Percentiles rank a stretch among this genome's conserved stretches.
Conservation (phyloP, 2,329 filamentous ascomycete genomes). For the Nothomitra cinnamomea region DNA sequence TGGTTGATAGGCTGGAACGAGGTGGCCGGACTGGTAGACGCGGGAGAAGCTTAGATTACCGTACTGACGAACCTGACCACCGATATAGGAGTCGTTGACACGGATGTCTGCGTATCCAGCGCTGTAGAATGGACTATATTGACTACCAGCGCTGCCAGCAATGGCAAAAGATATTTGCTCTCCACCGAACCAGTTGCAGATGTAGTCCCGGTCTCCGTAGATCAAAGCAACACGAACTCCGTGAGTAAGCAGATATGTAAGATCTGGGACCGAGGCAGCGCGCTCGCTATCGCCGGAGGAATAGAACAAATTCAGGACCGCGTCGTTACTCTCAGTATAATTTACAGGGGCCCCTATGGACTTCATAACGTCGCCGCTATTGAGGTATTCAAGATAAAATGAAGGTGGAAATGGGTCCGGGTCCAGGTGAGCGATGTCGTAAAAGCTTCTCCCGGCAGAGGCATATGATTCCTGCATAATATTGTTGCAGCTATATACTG, state of each 20-base stretch:
- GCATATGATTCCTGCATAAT: constrained; percentile 15
- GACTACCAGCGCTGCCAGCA: constrained; percentile 25
- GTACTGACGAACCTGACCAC: constrained; percentile 57
- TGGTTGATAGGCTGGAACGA: constrained; percentile 33
- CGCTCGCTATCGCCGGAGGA: constrained; percentile 19
- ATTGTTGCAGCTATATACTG: constrained; percentile 18
- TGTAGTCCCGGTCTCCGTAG: constrained; percentile 48
- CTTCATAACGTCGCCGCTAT: constrained; percentile 36
- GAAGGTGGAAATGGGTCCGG: constrained; percentile 45
- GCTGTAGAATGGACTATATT: constrained; percentile 38
- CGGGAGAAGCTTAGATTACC: constrained; percentile 43
- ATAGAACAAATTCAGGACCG: constrained; percentile 31
- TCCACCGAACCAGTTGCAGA: constrained; percentile 58
- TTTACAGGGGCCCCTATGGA: constrained; percentile 47
- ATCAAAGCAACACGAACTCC: constrained; percentile 55
- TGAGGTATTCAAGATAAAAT: constrained; percentile 48
- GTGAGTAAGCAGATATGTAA: constrained; percentile 41
- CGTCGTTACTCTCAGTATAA: constrained; percentile 33
- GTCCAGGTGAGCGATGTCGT: constrained; percentile 20
- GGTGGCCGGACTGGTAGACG: constrained; percentile 35
- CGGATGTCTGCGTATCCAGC: constrained; percentile 59
- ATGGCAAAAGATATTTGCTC: constrained; percentile 52
- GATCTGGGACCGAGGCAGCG: constrained; percentile 25
- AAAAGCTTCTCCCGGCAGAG: constrained; percentile 8
- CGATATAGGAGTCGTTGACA: constrained; percentile 50